phyloP scores from a whole-genome alignment of 163 green algal species.

The Dunaliella salina region DNA sequence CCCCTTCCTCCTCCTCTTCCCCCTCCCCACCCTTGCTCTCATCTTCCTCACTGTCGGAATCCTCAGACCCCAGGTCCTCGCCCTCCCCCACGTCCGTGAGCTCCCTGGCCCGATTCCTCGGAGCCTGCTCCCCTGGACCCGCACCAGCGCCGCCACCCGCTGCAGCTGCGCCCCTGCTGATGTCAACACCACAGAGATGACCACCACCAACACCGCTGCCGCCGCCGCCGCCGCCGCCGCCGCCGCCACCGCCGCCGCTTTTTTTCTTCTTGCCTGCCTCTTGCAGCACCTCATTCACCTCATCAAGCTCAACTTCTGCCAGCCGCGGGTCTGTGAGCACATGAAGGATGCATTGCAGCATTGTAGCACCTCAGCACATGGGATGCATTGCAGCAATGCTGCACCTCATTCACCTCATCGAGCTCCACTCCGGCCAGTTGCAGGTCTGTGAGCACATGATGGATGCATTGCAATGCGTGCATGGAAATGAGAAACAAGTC shows the following conservation, averaged over 20 bases:
- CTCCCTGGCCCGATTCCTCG: background rate
- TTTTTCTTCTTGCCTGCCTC: background rate
- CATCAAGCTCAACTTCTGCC: background rate
- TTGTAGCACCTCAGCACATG: too few species aligned
- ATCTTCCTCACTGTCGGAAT: background rate
- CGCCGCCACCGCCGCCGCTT: background rate
- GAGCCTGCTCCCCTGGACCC: background rate
- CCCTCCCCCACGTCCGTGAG: background rate
- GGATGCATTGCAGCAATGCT: too few species aligned
- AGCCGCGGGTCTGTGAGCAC: background rate
- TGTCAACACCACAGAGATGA: background rate
- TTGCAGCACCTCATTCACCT: background rate
- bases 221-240: background rate
- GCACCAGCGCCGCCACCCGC: background rate
- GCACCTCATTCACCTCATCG: too few species aligned
- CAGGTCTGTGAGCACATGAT: too few species aligned
- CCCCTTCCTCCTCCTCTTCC: background rate
- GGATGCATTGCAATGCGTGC: too few species aligned
- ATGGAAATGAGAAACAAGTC: too few species aligned
- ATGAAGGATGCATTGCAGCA: too few species aligned
- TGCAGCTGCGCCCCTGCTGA: background rate
- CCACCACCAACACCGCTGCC: background rate
- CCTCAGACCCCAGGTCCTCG: background rate
- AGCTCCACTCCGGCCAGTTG: too few species aligned
- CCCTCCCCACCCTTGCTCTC: background rate